Evolutionary conservation across 2,329 filamentous ascomycete species (phyloP), one percentile per base, ranked within the genome.

Genomic region (Diaporthe vaccinii): DNA sequence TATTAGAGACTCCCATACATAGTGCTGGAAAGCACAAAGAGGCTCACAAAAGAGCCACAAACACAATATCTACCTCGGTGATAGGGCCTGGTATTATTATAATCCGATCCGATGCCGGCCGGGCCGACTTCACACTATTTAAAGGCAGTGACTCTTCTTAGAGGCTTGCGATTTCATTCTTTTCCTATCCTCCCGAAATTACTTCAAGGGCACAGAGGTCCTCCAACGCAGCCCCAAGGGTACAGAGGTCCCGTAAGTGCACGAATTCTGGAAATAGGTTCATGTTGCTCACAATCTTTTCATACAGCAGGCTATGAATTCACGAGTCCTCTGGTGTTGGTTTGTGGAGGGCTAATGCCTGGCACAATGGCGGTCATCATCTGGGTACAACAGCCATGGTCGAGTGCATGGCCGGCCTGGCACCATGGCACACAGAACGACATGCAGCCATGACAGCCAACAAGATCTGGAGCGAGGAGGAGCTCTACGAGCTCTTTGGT

Each of bases 251-350:
- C 39, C 25, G 59, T 62, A 44, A 44, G 59, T 44, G 28, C 6
- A 7, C 22, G 0, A 20, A 17, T 0, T 20, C 7, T 22, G 3
- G 2, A 1, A 12, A 20, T 1, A 6, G 2, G 2, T 44, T 20
- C 39, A 9, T 0, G 4, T 20, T 22, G 15, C 8, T 28, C 22
- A 62, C 8, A 12, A 8, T 14, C 1, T 7, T 28, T 2, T 12
- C 1, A 3, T 41, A 4, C 15, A 44, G 55, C 28, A n/a, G 14
- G 7, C 7, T 6, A 39, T 59, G 22, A 22, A 39, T 2, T 10
- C 3, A 25, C 8, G 10, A 44, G n/a, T n/a, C 1, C 22, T 3
- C 9, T 8, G 9, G 14, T 8, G 8, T n/a, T 44, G n/a, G 28
- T 20, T 22, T 8, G 3, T 28, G 12, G 12, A 55, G 4, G 49